These are phyloP conservation scores for Cryphonectria naterciae DNA, from an alignment of 2,329 filamentous ascomycete species.

Conservation along the genomic window DNA sequence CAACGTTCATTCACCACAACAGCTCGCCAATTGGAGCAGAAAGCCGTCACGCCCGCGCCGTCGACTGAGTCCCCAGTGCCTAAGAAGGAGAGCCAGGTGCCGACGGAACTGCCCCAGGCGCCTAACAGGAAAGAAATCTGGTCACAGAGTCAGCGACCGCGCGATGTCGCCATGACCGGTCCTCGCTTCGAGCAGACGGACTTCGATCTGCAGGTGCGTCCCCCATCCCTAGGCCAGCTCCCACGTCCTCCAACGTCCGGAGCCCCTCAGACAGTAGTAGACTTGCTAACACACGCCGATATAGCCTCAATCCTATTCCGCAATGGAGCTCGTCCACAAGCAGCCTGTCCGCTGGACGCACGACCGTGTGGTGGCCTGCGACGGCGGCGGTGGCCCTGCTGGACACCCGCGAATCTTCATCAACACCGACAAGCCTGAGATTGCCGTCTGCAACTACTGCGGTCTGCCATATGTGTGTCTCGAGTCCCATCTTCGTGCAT, in stretches of 20 bases:
- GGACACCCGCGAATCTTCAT: constrained; percentile 96
- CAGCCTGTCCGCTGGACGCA: constrained; percentile 93
- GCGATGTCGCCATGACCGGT: constrained; percentile 84
- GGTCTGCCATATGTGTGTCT: constrained; percentile 84
- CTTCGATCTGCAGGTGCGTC: constrained; percentile 82
- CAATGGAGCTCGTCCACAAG: constrained; percentile 95
- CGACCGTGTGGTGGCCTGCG: constrained; percentile 79
- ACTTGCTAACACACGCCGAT: not conserved
- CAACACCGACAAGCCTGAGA: constrained; percentile 97
- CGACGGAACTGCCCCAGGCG: constrained; percentile 70
- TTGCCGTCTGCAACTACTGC: constrained; percentile 88
- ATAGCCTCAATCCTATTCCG: constrained; percentile 85
- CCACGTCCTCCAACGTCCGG: not conserved
- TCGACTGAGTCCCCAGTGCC: constrained; percentile 49
- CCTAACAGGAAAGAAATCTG: constrained; percentile 83
- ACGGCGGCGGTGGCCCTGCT: constrained; percentile 86
- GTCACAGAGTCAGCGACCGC: constrained; percentile 83
- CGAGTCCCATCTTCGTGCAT: constrained; percentile 10
- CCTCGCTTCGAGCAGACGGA: constrained; percentile 97
- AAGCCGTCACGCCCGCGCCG: constrained; percentile 43
- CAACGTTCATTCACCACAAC: constrained; percentile 55
- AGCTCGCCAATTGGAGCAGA: constrained; percentile 50
- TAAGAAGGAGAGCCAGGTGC: constrained; percentile 46
- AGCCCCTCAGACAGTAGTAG: not conserved
- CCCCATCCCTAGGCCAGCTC: not conserved